Percentiles rank a stretch among this genome's conserved stretches.
Conservation (phyloP, 1,139 yeast genomes). For the Protomyces arabidopsidicola region DNA sequence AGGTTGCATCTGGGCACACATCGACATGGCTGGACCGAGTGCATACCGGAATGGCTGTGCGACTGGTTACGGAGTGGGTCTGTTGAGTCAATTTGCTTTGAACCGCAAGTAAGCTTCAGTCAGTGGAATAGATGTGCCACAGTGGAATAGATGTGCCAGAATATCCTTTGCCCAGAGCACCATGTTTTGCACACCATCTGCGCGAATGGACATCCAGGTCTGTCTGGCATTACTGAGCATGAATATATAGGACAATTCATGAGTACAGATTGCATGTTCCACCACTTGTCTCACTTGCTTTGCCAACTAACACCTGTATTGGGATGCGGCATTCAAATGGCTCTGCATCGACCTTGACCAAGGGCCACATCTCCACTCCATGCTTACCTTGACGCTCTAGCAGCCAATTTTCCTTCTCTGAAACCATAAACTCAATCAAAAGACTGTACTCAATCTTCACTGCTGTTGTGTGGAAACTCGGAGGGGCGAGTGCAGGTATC, state of each 20-base stretch:
- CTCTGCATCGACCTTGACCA: slow-evolving; percentile 1
- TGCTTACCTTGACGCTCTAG: slow-evolving; percentile 6
- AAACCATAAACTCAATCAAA: slow-evolving; percentile 2
- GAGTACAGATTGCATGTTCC: neutral
- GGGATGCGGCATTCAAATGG: slow-evolving; percentile 18
- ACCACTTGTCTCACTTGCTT: neutral
- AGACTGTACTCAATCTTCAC: neutral
- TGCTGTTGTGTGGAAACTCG: slow-evolving; percentile 1
- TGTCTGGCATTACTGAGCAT: neutral
- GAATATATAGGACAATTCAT: neutral
- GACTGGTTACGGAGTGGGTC: slow-evolving; percentile 15
- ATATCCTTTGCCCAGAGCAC: no score
- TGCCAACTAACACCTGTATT: neutral
- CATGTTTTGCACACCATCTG: no score
- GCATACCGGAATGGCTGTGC: neutral
- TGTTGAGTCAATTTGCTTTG: slow-evolving; percentile 4
- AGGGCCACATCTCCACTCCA: slow-evolving; percentile 9
- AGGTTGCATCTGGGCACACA: slow-evolving; percentile 11
- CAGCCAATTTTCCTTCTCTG: neutral
- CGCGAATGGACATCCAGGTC: no score
- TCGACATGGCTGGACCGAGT: slow-evolving; percentile 24
- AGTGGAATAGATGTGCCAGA: no score
- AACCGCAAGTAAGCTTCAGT: neutral
- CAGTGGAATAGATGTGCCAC: no score
- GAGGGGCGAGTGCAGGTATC: slow-evolving; percentile 6